These are phyloP conservation scores for Coemansia javaensis DNA, from an alignment of 192 early-diverging fungal genomes.

Conservation along the genomic window DNA sequence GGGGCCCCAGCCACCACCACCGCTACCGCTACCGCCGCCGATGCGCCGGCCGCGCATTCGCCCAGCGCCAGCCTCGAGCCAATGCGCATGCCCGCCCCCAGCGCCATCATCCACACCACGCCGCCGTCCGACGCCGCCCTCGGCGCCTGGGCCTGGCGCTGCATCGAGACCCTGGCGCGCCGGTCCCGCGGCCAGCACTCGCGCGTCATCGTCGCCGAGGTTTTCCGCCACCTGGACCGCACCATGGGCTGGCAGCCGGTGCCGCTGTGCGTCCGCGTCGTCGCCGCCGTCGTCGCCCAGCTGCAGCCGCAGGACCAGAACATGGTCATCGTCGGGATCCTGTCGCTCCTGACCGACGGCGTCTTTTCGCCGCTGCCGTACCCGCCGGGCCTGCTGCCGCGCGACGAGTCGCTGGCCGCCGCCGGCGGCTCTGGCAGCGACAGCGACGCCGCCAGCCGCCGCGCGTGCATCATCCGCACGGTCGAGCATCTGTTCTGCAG, in stretches of 20 bases:
- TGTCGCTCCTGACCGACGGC: conserved; percentile 34
- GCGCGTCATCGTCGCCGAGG: conserved; percentile 38
- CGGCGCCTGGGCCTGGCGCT: conserved; percentile 31
- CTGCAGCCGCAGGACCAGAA: conserved; percentile 47
- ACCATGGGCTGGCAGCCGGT: conserved; percentile 29
- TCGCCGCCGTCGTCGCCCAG: conserved; percentile 20
- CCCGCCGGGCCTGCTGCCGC: neutral
- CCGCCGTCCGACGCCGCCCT: conserved; percentile 10
- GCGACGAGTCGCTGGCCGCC: neutral
- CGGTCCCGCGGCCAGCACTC: conserved; percentile 46
- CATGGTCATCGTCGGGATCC: conserved; percentile 47
- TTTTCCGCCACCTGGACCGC: conserved; percentile 35
- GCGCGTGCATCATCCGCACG: conserved; percentile 34
- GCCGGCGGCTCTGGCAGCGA: neutral
- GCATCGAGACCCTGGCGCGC: conserved; percentile 29
- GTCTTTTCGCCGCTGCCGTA: conserved; percentile 19
- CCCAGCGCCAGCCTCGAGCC: too few species aligned
- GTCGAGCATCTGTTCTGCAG: conserved; percentile 43
- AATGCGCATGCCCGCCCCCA: too few species aligned
- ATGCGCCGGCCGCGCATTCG: too few species aligned
- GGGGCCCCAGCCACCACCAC: neutral
- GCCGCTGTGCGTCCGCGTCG: conserved; percentile 23
- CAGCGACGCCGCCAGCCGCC: conserved; percentile 8
- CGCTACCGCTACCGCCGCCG: too few species aligned
- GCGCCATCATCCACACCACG: neutral